phyloP scores from a whole-genome alignment of 352 stramenopile genomes.

The Phytophthora ramorum region DNA sequence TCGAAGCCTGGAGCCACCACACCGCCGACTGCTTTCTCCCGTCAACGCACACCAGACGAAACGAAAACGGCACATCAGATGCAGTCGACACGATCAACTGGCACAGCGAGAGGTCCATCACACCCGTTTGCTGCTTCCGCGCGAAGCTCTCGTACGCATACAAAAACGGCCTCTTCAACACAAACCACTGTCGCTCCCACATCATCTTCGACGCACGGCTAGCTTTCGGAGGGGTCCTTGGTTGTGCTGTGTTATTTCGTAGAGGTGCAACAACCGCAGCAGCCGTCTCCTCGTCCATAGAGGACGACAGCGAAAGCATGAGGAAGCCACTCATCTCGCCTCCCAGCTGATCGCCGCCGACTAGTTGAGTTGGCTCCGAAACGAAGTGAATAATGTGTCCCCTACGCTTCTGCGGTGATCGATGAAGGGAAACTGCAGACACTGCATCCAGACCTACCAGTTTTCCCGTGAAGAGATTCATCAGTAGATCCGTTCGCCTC shows the following conservation, averaged over 20 bases:
- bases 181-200: constrained; percentile 85
- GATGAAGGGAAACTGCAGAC: not conserved
- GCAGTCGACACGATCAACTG: constrained; percentile 56
- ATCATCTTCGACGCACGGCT: constrained; percentile 4
- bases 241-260: constrained; percentile 11
- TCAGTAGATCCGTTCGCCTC: constrained; percentile 51
- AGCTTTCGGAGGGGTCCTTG: constrained; percentile 15
- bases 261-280: constrained; percentile 44
- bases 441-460: constrained; percentile 31
- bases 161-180: constrained; percentile 81
- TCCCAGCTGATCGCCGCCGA: constrained; percentile 32
- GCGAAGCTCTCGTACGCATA: constrained; percentile 80
- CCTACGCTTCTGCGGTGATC: not conserved
- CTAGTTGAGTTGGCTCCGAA: constrained; percentile 59
- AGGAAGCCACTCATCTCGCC: constrained; percentile 80
- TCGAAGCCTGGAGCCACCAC: constrained; percentile 83
- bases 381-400: constrained; percentile 57
- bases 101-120: constrained; percentile 76
- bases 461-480: constrained; percentile 48
- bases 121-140: constrained; percentile 65
- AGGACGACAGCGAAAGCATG: constrained; percentile 63
- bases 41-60: constrained; percentile 67
- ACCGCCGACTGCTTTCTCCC: constrained; percentile 63
- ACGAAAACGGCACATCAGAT: constrained; percentile 62
- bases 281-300: constrained; percentile 53